A percentile compares a stretch with the other conserved stretches of the same genome.
phyloP scores from a whole-genome alignment of 306 rosid species.

The Medicago arabica region DNA sequence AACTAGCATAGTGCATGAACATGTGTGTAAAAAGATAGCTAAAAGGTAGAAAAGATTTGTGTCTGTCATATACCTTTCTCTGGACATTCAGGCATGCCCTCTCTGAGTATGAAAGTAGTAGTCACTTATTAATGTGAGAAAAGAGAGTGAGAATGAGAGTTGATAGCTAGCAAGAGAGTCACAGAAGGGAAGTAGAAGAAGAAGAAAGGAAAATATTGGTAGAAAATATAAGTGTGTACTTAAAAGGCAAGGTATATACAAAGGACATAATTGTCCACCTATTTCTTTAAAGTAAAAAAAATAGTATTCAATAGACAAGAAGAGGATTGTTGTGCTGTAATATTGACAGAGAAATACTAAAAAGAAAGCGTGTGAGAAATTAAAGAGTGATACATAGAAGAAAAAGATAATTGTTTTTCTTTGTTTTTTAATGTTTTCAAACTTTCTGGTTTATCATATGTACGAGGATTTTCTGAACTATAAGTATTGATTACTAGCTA shows the following conservation, averaged over 20 bases:
- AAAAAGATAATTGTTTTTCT: slow-evolving; percentile 39
- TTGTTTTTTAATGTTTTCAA: slow-evolving; percentile 35
- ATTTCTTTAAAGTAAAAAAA: neutral
- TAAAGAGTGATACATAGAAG: slow-evolving; percentile 2
- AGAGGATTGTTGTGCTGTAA: neutral
- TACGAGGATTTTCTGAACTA: slow-evolving; percentile 51
- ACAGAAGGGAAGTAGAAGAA: slow-evolving; percentile 15
- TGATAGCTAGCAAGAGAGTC: slow-evolving; percentile 26
- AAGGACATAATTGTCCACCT: slow-evolving; percentile 51
- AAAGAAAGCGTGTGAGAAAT: slow-evolving; percentile 11
- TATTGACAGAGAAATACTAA: slow-evolving; percentile 9
- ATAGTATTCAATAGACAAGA: neutral
- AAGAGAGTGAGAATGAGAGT: slow-evolving; percentile 36
- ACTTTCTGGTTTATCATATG: slow-evolving; percentile 36
- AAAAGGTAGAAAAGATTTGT: slow-evolving; percentile 26
- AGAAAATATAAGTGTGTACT: slow-evolving; percentile 60
- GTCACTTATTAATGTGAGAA: slow-evolving; percentile 40
- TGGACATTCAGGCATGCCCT: slow-evolving; percentile 99
- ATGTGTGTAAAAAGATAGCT: neutral
- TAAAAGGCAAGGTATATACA: slow-evolving; percentile 77
- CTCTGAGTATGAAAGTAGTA: slow-evolving; percentile 53
- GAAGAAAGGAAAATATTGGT: slow-evolving; percentile 56
- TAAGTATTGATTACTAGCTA: neutral
- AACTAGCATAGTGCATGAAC: neutral
- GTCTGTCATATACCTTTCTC: slow-evolving; percentile 74